A percentile compares a stretch with the other conserved stretches of the same genome.
Evolutionary conservation across 148 eudicot genomes (phyloP).

Genomic region (Rhododendron griersonianum): DNA sequence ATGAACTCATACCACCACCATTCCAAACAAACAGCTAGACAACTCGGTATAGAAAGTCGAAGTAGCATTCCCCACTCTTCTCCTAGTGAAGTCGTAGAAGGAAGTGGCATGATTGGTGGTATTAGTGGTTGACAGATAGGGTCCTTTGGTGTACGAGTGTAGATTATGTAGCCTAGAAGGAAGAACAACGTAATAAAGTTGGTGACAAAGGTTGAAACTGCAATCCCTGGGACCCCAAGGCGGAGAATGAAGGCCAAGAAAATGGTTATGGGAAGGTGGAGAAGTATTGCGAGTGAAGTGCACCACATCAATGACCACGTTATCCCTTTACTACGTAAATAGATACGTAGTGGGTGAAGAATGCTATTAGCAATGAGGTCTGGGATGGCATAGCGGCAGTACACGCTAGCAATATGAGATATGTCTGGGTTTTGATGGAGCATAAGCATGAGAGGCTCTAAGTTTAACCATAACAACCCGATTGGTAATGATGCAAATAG

Average conservation of each 20-base stretch:
- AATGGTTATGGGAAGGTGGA: conserved; percentile 55
- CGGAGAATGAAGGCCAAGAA: conserved; percentile 48
- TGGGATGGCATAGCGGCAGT: conserved; percentile 63
- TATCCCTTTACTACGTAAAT: conserved; percentile 65
- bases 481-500: conserved; percentile 57
- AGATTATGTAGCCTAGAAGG: conserved; percentile 43
- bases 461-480: conserved; percentile 62
- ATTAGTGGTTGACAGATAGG: conserved; percentile 29
- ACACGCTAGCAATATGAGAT: conserved; percentile 60
- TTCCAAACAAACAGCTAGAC: conserved; percentile 71
- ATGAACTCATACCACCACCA: conserved; percentile 98
- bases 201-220: conserved; percentile 56
- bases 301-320: conserved; percentile 85
- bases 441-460: conserved; percentile 59
- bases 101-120: conserved; percentile 18
- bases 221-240: conserved; percentile 65
- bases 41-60: conserved; percentile 66
- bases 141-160: conserved; percentile 25
- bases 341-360: conserved; percentile 78
- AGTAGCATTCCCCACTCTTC: conserved; percentile 64
- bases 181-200: conserved; percentile 54
- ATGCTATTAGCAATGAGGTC: conserved; percentile 76
- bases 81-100: conserved; percentile 27
- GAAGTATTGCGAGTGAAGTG: conserved; percentile 46
- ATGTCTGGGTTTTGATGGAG: conserved; percentile 66